Evolutionary conservation across 495 filamentous ascomycete genomes (phyloP).

Genomic region (Margaritispora aquatica): DNA sequence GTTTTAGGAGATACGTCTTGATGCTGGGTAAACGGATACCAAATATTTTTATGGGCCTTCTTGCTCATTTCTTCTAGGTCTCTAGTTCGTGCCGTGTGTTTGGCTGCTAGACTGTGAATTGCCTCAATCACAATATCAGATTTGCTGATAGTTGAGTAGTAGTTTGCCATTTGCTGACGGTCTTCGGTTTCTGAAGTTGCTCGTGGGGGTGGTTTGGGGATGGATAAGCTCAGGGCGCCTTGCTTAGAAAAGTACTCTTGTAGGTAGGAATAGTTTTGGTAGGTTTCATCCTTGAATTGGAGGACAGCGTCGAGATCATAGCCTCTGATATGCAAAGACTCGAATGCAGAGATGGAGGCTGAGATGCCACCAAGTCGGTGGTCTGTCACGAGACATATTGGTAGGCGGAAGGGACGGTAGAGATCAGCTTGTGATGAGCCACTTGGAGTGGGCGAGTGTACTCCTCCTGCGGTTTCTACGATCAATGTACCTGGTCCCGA

Average conservation of each 20-base stretch:
- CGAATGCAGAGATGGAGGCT: conserved; percentile 66
- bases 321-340: conserved; percentile 64
- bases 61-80: conserved; percentile 51
- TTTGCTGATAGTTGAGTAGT: conserved; percentile 49
- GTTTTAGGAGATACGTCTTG: conserved; percentile 47
- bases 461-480: conserved; percentile 72
- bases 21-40: conserved; percentile 82
- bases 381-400: conserved; percentile 67
- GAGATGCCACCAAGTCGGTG: conserved; percentile 68
- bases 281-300: conserved; percentile 54
- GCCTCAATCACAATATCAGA: conserved; percentile 34
- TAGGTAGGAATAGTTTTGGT: conserved; percentile 61
- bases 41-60: conserved; percentile 54
- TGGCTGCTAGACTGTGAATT: conserved; percentile 29
- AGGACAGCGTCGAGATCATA: conserved; percentile 65
- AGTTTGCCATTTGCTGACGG: conserved; percentile 45
- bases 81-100: conserved; percentile 45
- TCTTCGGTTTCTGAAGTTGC: conserved; percentile 33
- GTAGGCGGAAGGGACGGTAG: conserved; percentile 62
- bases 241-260: conserved; percentile 52
- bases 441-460: conserved; percentile 65
- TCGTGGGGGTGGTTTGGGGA: conserved; percentile 46
- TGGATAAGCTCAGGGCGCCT: conserved; percentile 45
- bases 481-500: conserved; percentile 37
- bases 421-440: conserved; percentile 71